Evolutionary conservation across 345 rosid genomes (phyloP), one percentile per base, ranked within the genome.

Genomic region (Stellera chamaejasme): DNA sequence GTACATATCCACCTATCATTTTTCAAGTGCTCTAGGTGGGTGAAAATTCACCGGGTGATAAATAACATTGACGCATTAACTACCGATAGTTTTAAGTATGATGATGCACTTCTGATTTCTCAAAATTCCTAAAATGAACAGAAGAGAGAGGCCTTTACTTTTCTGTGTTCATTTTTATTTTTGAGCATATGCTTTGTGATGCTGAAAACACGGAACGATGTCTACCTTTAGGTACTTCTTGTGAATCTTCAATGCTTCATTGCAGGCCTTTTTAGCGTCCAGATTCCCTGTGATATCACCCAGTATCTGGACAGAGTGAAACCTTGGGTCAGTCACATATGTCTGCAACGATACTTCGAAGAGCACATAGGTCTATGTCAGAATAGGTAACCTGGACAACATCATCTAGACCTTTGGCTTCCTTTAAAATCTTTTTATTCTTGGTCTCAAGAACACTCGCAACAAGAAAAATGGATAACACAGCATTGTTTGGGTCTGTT

Each of bases 341-440:
- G 6, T 7, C 23, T 41, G n/a, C 26, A 36, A 2, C 8, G 15
- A 10, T 27, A 32, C 50, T 45, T 42, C 61, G 47, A 36, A 44
- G n/a, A 7, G 19, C 26, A 54, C 13, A 12, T 26, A 26, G 10
- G 62, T 2, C 58, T 45, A 36, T n/a, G 59, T 54, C 32, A 50
- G 45, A 56, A 57, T 66, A 44, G 45, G 25, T 27, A 51, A 88
- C 96, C 89, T 80, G 77, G 58, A 87, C 91, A 69, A 93, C 81
- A 71, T 93, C 99, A 66, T 93, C 97, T 27, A 87, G 63, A 55
- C 96, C 96, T 68, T 80, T 82, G 8, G 97, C 96, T 73, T 92
- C 98, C 64, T 78, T 82, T 48, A 93, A 62, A 67, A 93, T 85
- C 68, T 62, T 71, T 70, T 89, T 89, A 71, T 87, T 84, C 84